Evolutionary conservation across 768 basidiomycete genomes (phyloP).

Genomic region (Clitopilus passeckerianus): DNA sequence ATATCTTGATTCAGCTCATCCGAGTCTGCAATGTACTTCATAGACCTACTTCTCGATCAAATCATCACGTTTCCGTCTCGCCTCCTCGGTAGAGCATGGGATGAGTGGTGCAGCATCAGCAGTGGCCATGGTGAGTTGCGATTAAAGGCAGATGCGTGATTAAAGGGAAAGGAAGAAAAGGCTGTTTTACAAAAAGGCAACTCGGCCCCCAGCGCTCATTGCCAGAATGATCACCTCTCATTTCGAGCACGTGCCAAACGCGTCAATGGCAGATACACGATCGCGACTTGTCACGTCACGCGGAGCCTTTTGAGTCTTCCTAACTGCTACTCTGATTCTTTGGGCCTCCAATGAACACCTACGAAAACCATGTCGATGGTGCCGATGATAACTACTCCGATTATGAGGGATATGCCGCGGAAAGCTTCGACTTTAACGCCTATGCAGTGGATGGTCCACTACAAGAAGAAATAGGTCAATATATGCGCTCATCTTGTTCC

Average conservation of each 20-base stretch:
- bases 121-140: background rate
- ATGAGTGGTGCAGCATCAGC: background rate
- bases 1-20: constrained; percentile 1
- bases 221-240: background rate
- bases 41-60: constrained; percentile 68
- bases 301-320: background rate
- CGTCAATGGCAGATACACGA: background rate
- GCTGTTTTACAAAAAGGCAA: background rate
- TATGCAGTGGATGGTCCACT: constrained; percentile 7
- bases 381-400: background rate
- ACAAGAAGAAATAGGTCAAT: constrained; percentile 28
- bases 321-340: background rate
- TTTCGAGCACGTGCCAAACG: background rate
- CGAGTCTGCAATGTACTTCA: constrained; percentile 3
- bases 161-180: background rate
- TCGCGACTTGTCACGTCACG: background rate
- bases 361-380: background rate
- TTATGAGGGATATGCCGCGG: constrained; percentile 12
- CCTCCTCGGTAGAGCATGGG: constrained; percentile 22
- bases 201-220: background rate
- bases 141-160: background rate
- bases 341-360: background rate
- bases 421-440: background rate
- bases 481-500: constrained; percentile 26
- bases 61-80: constrained; percentile 59